Evolutionary conservation across 768 basidiomycete species (phyloP).

Genomic region (Tylopilus subfusipes): DNA sequence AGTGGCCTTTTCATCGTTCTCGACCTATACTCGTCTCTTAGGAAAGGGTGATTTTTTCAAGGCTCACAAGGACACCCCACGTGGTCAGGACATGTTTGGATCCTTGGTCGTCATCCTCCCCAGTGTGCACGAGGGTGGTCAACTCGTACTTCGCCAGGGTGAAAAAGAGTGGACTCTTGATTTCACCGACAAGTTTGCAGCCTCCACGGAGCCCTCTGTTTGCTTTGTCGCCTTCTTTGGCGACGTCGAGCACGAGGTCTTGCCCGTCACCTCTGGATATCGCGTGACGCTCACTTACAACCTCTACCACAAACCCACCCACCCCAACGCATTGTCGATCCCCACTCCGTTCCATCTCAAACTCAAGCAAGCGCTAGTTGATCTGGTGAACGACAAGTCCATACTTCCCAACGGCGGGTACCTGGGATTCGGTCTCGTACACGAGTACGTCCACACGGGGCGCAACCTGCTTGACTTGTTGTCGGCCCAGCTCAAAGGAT

Average conservation of each 20-base stretch:
- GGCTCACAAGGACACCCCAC: slow-evolving; percentile 33
- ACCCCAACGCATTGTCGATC: too few species aligned
- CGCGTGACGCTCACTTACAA: too few species aligned
- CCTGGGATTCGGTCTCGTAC: slow-evolving; percentile 13
- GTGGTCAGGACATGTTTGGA: slow-evolving; percentile 27
- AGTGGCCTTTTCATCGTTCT: not conserved
- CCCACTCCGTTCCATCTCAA: not conserved
- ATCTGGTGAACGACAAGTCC: not conserved
- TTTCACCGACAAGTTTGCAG: too few species aligned
- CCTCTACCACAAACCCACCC: too few species aligned
- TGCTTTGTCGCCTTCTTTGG: too few species aligned
- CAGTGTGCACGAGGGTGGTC: slow-evolving; percentile 8
- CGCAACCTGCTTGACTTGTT: not conserved
- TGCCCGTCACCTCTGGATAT: too few species aligned
- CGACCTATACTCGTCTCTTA: not conserved
- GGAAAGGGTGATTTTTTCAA: slow-evolving; percentile 10
- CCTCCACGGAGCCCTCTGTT: too few species aligned
- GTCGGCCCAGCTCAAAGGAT: slow-evolving; percentile 12
- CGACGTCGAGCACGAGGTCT: too few species aligned
- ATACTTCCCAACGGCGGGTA: slow-evolving; percentile 10
- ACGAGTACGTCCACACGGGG: slow-evolving; percentile 10
- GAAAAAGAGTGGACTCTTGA: slow-evolving; percentile 7
- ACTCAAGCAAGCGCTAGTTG: not conserved
- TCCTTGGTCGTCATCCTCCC: too few species aligned
- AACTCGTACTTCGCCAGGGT: slow-evolving; percentile 7